Conservation (phyloP, 441 rosid species). For the Adansonia grandidieri region DNA sequence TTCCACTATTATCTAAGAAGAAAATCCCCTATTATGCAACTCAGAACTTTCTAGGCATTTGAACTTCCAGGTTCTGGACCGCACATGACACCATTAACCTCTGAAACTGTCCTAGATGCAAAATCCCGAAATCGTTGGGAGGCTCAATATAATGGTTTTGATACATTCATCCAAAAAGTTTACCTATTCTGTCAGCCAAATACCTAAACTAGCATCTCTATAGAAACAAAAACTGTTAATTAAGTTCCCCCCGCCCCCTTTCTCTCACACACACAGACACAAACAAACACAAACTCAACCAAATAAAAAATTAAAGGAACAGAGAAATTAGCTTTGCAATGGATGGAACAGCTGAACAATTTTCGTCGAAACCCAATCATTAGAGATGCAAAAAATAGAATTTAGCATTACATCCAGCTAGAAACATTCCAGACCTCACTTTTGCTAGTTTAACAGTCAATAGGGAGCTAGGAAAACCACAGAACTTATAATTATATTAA, state of each 20-base stretch:
- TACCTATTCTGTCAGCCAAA: background rate
- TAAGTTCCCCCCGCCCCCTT: background rate
- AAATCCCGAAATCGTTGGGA: background rate
- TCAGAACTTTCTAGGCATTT: background rate
- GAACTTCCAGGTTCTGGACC: background rate
- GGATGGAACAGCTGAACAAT: background rate
- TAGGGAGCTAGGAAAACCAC: background rate
- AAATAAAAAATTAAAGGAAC: background rate
- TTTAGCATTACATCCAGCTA: background rate
- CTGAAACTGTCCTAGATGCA: background rate
- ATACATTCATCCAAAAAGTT: background rate
- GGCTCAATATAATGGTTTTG: constrained; percentile 5
- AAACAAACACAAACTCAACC: no score
- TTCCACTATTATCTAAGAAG: background rate
- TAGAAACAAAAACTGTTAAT: background rate
- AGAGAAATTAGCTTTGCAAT: background rate
- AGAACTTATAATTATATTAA: background rate
- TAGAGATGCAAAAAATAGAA: background rate
- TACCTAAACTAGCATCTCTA: background rate
- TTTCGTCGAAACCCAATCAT: background rate
- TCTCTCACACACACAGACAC: background rate
- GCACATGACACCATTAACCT: background rate
- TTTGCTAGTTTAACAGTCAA: background rate
- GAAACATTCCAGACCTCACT: background rate
- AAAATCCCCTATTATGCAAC: background rate